phyloP scores from a whole-genome alignment of 495 filamentous ascomycete genomes.

The Aspergillus olivimuriae region DNA sequence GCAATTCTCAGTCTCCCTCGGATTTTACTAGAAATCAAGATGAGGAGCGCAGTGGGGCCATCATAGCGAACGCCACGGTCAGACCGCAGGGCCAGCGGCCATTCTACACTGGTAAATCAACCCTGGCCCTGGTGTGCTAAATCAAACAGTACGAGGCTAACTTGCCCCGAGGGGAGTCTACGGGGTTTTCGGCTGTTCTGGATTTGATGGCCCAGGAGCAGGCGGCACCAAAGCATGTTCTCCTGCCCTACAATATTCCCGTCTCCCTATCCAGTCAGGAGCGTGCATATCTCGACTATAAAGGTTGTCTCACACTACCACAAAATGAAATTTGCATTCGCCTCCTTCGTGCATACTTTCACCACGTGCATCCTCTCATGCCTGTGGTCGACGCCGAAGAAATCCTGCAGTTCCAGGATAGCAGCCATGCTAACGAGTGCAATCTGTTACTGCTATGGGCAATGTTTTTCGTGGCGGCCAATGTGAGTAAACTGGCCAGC shows the following conservation, averaged over 20 bases:
- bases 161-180: constrained; percentile 18
- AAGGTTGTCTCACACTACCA: constrained; percentile 26
- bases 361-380: constrained; percentile 34
- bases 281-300: constrained; percentile 18
- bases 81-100: constrained; percentile 14
- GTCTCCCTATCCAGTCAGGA: constrained; percentile 18
- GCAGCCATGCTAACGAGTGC: constrained; percentile 18
- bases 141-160: no score
- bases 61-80: constrained; percentile 25
- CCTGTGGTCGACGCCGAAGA: constrained; percentile 30
- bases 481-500: constrained; percentile 18
- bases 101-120: constrained; percentile 23
- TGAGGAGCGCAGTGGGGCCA: constrained; percentile 24
- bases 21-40: constrained; percentile 2
- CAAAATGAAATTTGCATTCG: constrained; percentile 14
- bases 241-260: constrained; percentile 16
- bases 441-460: constrained; percentile 36
- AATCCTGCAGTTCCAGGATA: constrained; percentile 20
- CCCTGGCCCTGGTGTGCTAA: not conserved
- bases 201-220: constrained; percentile 16
- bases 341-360: constrained; percentile 28
- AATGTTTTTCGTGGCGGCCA: constrained; percentile 33
- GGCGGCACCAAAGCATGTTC: constrained; percentile 19
- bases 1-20: not conserved
- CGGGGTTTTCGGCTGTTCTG: constrained; percentile 20